Conservation (phyloP, 1,139 yeast genomes). For the Taphrina pruni region DNA sequence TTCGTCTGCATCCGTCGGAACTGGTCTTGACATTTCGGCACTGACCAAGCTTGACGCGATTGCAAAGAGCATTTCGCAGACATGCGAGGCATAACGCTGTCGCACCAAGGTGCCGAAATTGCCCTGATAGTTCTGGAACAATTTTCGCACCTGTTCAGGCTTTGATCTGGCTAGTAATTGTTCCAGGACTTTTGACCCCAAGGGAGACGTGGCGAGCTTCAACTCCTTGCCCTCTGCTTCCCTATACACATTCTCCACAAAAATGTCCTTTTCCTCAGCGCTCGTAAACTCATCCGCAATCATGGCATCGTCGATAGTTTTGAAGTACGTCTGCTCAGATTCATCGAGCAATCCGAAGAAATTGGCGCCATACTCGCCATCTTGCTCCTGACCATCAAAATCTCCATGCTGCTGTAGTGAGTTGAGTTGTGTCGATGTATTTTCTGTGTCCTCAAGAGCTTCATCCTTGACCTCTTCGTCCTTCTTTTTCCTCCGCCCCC, state of each 20-base stretch:
- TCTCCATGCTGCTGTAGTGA: not conserved
- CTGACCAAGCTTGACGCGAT: slow-evolving; percentile 75
- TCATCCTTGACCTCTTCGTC: not conserved
- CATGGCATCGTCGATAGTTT: slow-evolving; percentile 42
- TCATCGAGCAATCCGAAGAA: slow-evolving; percentile 42
- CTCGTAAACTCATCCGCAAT: slow-evolving; percentile 38
- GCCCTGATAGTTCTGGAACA: slow-evolving; percentile 71
- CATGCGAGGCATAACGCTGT: slow-evolving; percentile 93
- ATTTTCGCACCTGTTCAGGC: slow-evolving; percentile 66
- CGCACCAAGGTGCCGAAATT: slow-evolving; percentile 74
- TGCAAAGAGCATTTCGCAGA: slow-evolving; percentile 81
- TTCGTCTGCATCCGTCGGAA: slow-evolving; percentile 51
- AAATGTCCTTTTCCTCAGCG: slow-evolving; percentile 34
- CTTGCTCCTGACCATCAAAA: not conserved
- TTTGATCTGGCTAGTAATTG: slow-evolving; percentile 73
- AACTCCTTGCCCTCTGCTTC: slow-evolving; percentile 90
- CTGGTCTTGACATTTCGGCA: slow-evolving; percentile 50
- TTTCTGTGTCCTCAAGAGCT: not conserved
- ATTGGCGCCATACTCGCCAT: slow-evolving; percentile 20
- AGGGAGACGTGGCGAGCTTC: slow-evolving; percentile 90
- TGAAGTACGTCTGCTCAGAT: slow-evolving; percentile 43
- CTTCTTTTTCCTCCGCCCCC: slow-evolving; percentile 41
- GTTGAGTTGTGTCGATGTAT: not conserved
- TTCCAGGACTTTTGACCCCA: slow-evolving; percentile 91
- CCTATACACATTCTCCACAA: slow-evolving; percentile 42